Conservation (phyloP, 2,329 filamentous ascomycete species). For the Colletotrichum cereale region DNA sequence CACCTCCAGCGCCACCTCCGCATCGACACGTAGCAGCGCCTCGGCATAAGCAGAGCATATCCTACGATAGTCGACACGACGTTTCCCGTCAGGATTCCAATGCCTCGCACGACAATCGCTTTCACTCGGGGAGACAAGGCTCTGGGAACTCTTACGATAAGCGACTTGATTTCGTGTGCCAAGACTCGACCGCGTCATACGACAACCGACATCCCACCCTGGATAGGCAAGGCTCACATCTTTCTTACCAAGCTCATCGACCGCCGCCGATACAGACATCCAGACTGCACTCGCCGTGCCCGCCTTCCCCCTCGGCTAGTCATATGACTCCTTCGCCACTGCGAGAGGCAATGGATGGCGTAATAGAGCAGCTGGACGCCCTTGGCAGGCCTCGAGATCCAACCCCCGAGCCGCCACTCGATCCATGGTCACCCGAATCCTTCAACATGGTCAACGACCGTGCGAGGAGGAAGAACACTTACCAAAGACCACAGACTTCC, state of each 20-base stretch:
- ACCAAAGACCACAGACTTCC: constrained; percentile 76
- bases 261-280: constrained; percentile 64
- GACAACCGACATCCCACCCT: constrained; percentile 44
- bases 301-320: constrained; percentile 74
- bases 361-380: constrained; percentile 93
- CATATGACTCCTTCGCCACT: constrained; percentile 90
- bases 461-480: constrained; percentile 50
- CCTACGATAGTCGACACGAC: constrained; percentile 46
- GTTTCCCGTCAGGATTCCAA: constrained; percentile 56
- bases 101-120: constrained; percentile 53
- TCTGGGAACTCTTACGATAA: constrained; percentile 58
- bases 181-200: constrained; percentile 50
- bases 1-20: constrained; percentile 86
- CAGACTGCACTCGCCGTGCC: constrained; percentile 71
- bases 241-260: constrained; percentile 51
- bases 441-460: constrained; percentile 71
- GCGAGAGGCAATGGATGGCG: constrained; percentile 96
- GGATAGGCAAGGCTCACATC: constrained; percentile 55
- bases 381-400: constrained; percentile 75
- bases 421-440: constrained; percentile 92
- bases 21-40: constrained; percentile 74
- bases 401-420: constrained; percentile 68
- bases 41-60: constrained; percentile 49
- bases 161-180: constrained; percentile 45
- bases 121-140: constrained; percentile 51